Conservation (phyloP, 1,284 basidiomycete genomes). For the Mycena sp. region DNA sequence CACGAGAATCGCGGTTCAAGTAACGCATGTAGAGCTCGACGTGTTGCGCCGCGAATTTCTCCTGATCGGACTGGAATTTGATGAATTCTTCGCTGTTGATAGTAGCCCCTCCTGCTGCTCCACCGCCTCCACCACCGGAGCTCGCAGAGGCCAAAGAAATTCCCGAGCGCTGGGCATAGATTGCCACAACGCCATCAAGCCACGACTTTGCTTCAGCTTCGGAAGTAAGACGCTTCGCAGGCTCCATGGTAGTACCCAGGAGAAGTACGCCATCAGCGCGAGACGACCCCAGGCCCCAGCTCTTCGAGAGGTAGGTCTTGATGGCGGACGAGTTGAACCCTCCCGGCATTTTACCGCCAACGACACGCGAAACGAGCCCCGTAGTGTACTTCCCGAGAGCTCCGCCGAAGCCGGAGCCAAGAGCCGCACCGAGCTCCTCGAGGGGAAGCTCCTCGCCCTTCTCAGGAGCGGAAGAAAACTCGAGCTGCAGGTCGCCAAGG, state of each 20-base stretch:
- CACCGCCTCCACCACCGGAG: constrained; percentile 64
- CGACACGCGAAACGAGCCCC: constrained; percentile 89
- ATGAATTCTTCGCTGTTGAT: constrained; percentile 99
- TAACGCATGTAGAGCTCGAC: constrained; percentile 97
- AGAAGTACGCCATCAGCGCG: constrained; percentile 94
- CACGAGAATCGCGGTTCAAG: constrained; percentile 91
- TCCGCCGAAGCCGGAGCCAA: constrained; percentile 86
- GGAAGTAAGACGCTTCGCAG: constrained; percentile 91
- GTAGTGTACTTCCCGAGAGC: constrained; percentile 96
- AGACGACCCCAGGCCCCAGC: constrained; percentile 91
- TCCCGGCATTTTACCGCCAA: constrained; percentile 98
- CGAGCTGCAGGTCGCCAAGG: constrained; percentile 90
- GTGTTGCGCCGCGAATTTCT: constrained; percentile 92
- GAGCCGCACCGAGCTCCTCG: constrained; percentile 91
- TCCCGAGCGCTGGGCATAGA: constrained; percentile 89
- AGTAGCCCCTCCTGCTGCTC: constrained; percentile 77
- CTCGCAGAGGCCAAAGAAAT: constrained; percentile 83
- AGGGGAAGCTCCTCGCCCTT: constrained; percentile 97
- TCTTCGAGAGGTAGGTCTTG: constrained; percentile 89
- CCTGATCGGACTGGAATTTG: constrained; percentile 94
- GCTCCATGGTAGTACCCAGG: constrained; percentile 92
- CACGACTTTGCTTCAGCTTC: constrained; percentile 95
- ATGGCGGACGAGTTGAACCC: constrained; percentile 97
- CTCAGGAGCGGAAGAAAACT: constrained; percentile 93
- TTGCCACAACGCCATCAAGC: constrained; percentile 87